These are phyloP conservation scores for Mycena alexandri DNA, from an alignment of 768 basidiomycete species.

Conservation along the genomic window DNA sequence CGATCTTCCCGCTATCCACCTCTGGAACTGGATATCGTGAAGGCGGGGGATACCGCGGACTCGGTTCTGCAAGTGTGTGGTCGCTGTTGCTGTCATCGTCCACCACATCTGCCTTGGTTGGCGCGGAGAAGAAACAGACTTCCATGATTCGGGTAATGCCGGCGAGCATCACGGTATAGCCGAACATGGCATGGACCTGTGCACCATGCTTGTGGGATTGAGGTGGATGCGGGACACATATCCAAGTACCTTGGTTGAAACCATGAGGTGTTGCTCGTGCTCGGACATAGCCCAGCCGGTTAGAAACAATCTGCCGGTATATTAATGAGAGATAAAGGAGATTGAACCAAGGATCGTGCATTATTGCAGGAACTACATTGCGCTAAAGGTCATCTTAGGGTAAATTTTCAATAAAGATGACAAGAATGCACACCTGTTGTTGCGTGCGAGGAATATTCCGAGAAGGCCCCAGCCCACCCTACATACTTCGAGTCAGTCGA, in stretches of 20 bases:
- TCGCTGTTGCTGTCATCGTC: slow-evolving; percentile 74
- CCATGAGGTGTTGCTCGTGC: slow-evolving; percentile 86
- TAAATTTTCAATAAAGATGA: neutral
- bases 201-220: neutral
- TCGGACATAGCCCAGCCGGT: slow-evolving; percentile 97
- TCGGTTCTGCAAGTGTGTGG: slow-evolving; percentile 68
- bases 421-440: slow-evolving; percentile 66
- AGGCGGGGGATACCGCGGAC: slow-evolving; percentile 32
- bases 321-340: neutral
- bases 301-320: slow-evolving; percentile 73
- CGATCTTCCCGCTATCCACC: slow-evolving; percentile 46
- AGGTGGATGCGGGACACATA: neutral
- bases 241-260: slow-evolving; percentile 78
- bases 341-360: slow-evolving; percentile 60
- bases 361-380: slow-evolving; percentile 83
- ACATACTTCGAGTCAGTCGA: slow-evolving; percentile 22
- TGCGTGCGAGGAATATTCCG: slow-evolving; percentile 85
- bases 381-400: slow-evolving; percentile 56
- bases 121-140: slow-evolving; percentile 77
- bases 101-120: slow-evolving; percentile 42
- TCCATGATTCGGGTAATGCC: slow-evolving; percentile 86
- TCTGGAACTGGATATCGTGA: slow-evolving; percentile 32
- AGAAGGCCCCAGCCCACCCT: slow-evolving; percentile 97
- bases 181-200: slow-evolving; percentile 87
- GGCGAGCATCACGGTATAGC: slow-evolving; percentile 87